Percentiles rank a stretch among this genome's conserved stretches.
Evolutionary conservation across 768 basidiomycete species (phyloP).

Genomic region (Pleurotus djamor): DNA sequence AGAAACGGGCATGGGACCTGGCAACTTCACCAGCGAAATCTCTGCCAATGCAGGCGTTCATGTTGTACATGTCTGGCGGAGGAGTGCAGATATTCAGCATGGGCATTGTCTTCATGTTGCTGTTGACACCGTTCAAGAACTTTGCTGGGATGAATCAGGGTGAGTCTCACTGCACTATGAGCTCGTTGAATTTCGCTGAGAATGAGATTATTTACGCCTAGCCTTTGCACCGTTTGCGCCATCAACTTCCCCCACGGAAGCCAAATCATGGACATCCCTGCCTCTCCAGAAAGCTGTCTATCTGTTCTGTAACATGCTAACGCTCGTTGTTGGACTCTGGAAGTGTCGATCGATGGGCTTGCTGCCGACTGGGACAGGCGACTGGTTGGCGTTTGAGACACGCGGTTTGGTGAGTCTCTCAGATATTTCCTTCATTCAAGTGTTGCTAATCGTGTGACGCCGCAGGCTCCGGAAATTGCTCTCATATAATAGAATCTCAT

Average conservation of each 20-base stretch:
- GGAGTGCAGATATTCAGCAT: slow-evolving; percentile 97
- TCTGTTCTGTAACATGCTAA: slow-evolving; percentile 70
- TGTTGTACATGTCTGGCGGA: slow-evolving; percentile 98
- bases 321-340: slow-evolving; percentile 84
- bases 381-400: slow-evolving; percentile 94
- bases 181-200: neutral
- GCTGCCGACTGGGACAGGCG: slow-evolving; percentile 85
- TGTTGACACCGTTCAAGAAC: slow-evolving; percentile 85
- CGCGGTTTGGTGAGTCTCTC: slow-evolving; percentile 56
- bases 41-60: slow-evolving; percentile 95
- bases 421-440: neutral
- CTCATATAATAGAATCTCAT: slow-evolving; percentile 19
- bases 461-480: slow-evolving; percentile 43
- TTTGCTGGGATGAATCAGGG: slow-evolving; percentile 75
- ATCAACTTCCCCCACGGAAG: slow-evolving; percentile 42
- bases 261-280: slow-evolving; percentile 54
- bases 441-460: neutral
- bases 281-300: slow-evolving; percentile 70
- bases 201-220: slow-evolving; percentile 16
- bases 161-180: slow-evolving; percentile 29
- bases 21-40: slow-evolving; percentile 85
- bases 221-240: slow-evolving; percentile 79
- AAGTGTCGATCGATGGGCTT: slow-evolving; percentile 94
- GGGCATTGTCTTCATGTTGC: slow-evolving; percentile 93
- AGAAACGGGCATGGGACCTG: slow-evolving; percentile 82